These are phyloP conservation scores for Neoboletus magnificus DNA, from an alignment of 768 basidiomycete genomes.

Conservation along the genomic window DNA sequence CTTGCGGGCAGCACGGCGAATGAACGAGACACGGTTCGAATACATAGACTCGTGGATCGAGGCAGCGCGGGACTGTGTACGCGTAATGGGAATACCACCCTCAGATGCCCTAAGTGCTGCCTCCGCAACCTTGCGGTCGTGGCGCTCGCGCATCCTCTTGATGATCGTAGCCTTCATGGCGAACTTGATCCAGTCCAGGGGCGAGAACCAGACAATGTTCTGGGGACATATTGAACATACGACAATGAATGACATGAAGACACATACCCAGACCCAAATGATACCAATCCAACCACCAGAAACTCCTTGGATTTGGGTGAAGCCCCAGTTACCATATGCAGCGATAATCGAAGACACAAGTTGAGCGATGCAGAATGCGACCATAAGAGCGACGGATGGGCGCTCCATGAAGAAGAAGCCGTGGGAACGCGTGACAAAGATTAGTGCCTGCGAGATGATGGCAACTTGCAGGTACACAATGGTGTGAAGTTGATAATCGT, in stretches of 20 bases:
- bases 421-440: constrained; percentile 94
- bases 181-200: constrained; percentile 95
- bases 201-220: constrained; percentile 96
- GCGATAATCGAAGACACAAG: constrained; percentile 95
- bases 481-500: constrained; percentile 80
- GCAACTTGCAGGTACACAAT: constrained; percentile 95
- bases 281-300: constrained; percentile 97
- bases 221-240: constrained; percentile 30
- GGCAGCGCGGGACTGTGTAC: constrained; percentile 86
- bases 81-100: constrained; percentile 64
- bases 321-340: constrained; percentile 90
- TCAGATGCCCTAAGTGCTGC: constrained; percentile 34
- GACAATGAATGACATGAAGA: not conserved
- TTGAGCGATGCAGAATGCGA: constrained; percentile 91
- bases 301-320: constrained; percentile 77
- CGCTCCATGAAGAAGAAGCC: constrained; percentile 97
- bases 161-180: constrained; percentile 93
- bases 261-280: constrained; percentile 90
- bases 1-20: constrained; percentile 82
- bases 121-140: constrained; percentile 39
- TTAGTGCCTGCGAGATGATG: constrained; percentile 97
- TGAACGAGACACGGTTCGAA: constrained; percentile 93
- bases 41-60: constrained; percentile 91
- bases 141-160: constrained; percentile 73
- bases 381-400: constrained; percentile 83